Evolutionary conservation across 768 basidiomycete genomes (phyloP), one percentile per base, ranked within the genome.

Genomic region (Leccinum variicolor): DNA sequence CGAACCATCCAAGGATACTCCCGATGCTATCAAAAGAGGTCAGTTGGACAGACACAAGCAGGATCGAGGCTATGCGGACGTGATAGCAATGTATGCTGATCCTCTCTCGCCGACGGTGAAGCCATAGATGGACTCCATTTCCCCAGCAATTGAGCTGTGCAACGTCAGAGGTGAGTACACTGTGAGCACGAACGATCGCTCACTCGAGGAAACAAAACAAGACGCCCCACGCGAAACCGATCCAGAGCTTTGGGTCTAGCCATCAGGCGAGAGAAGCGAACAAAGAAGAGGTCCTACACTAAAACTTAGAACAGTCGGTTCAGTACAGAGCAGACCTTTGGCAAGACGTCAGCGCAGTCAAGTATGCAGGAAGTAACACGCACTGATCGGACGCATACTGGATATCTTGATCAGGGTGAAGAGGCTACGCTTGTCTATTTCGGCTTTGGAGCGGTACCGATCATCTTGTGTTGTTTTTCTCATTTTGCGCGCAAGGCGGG

Each of bases 161-260:
- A 14, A 3, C 2, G 4, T 71, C 52, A 59, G 41, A 54, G 36
- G 25, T 46, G 51, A 50, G 29, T 3, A 15, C 19, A 25, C 4
- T 29, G 29, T 31, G 25, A 4, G 29, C 28, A 46, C 36, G 33
- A 43, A 57, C n/a, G 25, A 11, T 9, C 48, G 52, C 74, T 31
- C 63, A 86, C 84, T 83, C 82, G 29, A 89, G 76, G 66, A 91
- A 73, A 54, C 83, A 84, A 64, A 82, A 93, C 21, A 86, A 69
- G 6, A 90, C 81, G 0, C 90, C 90, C 90, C 90, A 93, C 0
- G 81, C 79, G 57, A 92, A 84, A 52, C 85, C 84, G 29, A 85
- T 73, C 87, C 86, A 87, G n/a, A 87, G 65, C 85, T 89, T 69
- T 33, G 26, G 1, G 6, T 26, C 6, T 3, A 45, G 19, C 26